phyloP scores from a whole-genome alignment of 2,329 filamentous ascomycete species.

The Cladosporium velox region DNA sequence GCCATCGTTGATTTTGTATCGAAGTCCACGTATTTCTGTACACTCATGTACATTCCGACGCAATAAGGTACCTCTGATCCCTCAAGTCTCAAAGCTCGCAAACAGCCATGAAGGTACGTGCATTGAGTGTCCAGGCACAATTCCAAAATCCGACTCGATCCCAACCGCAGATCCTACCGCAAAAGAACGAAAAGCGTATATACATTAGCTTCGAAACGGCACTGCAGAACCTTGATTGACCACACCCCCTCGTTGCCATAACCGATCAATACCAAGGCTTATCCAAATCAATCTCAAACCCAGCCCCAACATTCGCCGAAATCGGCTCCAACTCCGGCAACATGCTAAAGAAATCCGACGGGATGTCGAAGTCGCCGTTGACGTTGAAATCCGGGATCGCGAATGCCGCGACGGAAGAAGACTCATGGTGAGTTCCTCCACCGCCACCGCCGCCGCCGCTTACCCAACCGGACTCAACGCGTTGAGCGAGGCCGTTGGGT shows the following conservation, averaged over 20 bases:
- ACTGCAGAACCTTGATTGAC: too few relatives aligned
- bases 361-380: conserved; percentile 3
- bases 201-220: too few relatives aligned
- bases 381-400: conserved; percentile 11
- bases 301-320: conserved; percentile 8
- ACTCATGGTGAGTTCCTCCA: neutral
- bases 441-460: neutral
- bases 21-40: too few relatives aligned
- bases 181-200: too few relatives aligned
- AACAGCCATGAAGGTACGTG: neutral
- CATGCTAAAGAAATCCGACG: conserved; percentile 15
- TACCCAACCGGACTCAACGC: neutral
- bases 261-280: conserved; percentile 15
- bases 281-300: conserved; percentile 17
- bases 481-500: neutral
- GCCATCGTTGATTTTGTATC: too few relatives aligned
- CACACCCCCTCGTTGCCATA: too few relatives aligned
- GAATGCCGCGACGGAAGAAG: neutral
- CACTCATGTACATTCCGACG: too few relatives aligned
- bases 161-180: too few relatives aligned
- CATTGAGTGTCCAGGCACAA: too few relatives aligned
- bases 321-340: conserved; percentile 16
- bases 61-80: neutral
- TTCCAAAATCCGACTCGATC: too few relatives aligned
- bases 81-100: neutral